A percentile compares a stretch with the other conserved stretches of the same genome.
phyloP scores from a whole-genome alignment of 2,329 filamentous ascomycete species.

The Talaromyces sp. region DNA sequence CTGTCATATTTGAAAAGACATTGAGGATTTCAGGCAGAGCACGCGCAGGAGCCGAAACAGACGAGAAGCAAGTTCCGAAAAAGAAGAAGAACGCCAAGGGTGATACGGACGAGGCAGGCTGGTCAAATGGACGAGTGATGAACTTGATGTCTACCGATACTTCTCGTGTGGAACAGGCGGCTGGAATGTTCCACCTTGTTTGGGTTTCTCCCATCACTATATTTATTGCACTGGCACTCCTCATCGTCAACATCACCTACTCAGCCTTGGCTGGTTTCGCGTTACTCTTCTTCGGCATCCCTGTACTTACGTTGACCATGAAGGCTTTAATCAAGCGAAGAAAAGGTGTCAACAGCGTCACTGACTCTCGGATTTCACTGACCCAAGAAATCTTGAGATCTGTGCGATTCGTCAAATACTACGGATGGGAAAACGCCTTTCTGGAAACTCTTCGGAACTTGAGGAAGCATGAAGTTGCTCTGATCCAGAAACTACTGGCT shows the following conservation, averaged over 20 bases:
- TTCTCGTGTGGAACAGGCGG: slow-evolving; percentile 1
- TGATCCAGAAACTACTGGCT: not conserved
- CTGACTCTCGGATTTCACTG: not conserved
- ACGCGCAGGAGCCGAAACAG: not conserved
- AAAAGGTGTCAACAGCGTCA: not conserved
- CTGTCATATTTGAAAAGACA: not conserved
- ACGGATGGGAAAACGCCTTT: slow-evolving; percentile 5
- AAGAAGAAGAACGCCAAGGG: not conserved
- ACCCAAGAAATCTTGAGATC: slow-evolving; percentile 2
- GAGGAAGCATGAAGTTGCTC: not conserved
- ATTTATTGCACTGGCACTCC: not conserved
- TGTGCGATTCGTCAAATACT: slow-evolving; percentile 5
- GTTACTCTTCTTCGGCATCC: not conserved
- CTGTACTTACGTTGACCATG: not conserved
- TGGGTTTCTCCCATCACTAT: slow-evolving; percentile 1
- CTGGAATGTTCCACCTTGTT: slow-evolving; percentile 1
- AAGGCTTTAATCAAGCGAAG: not conserved
- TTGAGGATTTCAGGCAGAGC: slow-evolving; percentile 1
- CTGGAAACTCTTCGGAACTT: not conserved
- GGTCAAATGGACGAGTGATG: slow-evolving; percentile 7
- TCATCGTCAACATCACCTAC: slow-evolving; percentile 5
- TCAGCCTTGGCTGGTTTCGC: not conserved
- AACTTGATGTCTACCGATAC: slow-evolving; percentile 2
- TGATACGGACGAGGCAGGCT: not conserved
- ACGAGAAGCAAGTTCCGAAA: not conserved